phyloP scores from a whole-genome alignment of 176 grass and related monocot genomes.

The Aegilops sharonensis region DNA sequence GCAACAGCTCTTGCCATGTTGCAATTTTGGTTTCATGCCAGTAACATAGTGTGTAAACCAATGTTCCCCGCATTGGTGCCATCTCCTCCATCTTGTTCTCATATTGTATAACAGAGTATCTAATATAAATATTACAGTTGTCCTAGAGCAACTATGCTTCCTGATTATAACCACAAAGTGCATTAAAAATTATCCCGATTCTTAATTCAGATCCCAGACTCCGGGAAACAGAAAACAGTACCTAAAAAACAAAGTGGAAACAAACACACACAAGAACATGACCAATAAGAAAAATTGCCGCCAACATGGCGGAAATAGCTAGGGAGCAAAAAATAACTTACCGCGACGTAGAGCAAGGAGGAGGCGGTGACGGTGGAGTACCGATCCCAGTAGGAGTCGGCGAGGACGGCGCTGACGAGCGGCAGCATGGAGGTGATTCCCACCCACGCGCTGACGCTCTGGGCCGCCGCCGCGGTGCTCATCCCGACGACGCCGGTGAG shows the following conservation, averaged over 20 bases:
- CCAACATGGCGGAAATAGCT: neutral
- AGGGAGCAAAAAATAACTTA: slow-evolving; percentile 28
- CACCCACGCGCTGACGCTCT: slow-evolving; percentile 72
- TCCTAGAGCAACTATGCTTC: neutral
- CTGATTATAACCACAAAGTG: neutral
- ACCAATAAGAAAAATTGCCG: neutral
- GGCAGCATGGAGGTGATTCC: slow-evolving; percentile 89
- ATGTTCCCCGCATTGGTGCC: neutral
- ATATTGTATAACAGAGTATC: neutral
- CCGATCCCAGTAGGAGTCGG: slow-evolving; percentile 81
- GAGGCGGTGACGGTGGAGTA: slow-evolving; percentile 66
- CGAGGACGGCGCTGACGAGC: slow-evolving; percentile 59
- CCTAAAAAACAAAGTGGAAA: neutral
- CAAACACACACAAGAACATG: neutral
- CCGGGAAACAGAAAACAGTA: neutral
- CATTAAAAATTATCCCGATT: neutral
- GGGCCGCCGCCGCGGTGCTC: slow-evolving; percentile 81
- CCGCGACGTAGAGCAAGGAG: slow-evolving; percentile 77
- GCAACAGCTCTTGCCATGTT: neutral
- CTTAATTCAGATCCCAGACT: neutral
- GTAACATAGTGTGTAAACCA: neutral
- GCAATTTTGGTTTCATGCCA: neutral
- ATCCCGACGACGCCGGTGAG: slow-evolving; percentile 71
- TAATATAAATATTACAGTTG: neutral
- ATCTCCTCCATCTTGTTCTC: neutral